phyloP scores from a whole-genome alignment of 345 rosid genomes.

The Euphorbia peplus region DNA sequence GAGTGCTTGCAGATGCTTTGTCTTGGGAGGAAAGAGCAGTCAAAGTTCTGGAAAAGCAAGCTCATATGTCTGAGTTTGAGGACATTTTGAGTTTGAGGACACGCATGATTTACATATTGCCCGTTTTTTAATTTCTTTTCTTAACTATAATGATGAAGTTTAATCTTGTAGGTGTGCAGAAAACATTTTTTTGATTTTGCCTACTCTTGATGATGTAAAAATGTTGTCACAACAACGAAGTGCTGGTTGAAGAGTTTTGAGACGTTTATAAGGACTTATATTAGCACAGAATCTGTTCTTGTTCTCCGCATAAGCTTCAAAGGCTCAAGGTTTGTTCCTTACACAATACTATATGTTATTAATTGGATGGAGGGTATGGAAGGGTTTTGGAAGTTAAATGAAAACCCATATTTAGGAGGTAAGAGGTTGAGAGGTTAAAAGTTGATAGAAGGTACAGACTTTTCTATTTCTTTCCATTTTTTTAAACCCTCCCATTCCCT shows the following conservation, averaged over 20 bases:
- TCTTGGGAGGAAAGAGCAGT: constrained; percentile 75
- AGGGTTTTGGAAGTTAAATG: too few relatives aligned
- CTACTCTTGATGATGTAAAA: constrained; percentile 47
- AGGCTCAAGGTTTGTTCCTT: constrained; percentile 58
- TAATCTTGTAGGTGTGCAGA: constrained; percentile 55
- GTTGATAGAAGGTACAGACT: too few relatives aligned
- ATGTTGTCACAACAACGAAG: constrained; percentile 48
- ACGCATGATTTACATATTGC: background rate
- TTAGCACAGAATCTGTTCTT: constrained; percentile 23
- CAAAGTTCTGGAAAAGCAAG: constrained; percentile 42
- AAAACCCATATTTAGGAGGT: too few relatives aligned
- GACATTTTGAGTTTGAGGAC: constrained; percentile 57
- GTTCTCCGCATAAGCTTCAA: constrained; percentile 50
- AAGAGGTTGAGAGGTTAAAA: too few relatives aligned
- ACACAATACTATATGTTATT: constrained; percentile 8
- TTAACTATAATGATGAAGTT: constrained; percentile 12
- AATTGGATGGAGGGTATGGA: too few relatives aligned
- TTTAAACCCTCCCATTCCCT: too few relatives aligned
- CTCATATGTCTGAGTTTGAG: constrained; percentile 68
- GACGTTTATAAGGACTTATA: constrained; percentile 46
- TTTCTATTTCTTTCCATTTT: too few relatives aligned
- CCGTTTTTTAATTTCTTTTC: background rate
- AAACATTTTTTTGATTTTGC: constrained; percentile 52
- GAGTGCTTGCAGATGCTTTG: constrained; percentile 49
- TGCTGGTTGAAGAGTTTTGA: constrained; percentile 67